Percentiles rank a stretch among this genome's conserved stretches.
These are phyloP conservation scores for Dictyostelium intermedium DNA, from an alignment of 78 protist species.

Conservation along the genomic window DNA sequence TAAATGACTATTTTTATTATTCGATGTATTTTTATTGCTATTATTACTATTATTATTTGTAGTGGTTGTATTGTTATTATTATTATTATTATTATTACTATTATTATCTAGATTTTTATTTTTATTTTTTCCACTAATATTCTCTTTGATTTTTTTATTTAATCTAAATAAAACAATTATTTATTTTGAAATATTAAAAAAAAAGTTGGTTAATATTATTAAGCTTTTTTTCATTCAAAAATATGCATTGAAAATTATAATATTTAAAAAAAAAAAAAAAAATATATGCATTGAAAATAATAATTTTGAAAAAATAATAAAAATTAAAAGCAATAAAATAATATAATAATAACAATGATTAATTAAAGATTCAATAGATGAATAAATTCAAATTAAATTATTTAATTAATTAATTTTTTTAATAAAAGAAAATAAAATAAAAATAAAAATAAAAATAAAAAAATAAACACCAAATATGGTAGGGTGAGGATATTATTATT, in stretches of 20 bases:
- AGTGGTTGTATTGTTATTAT: neutral
- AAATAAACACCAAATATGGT: neutral
- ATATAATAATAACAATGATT: neutral
- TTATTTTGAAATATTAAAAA: neutral
- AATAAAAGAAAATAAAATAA: no score
- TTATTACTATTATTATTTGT: neutral
- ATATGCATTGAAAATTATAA: neutral
- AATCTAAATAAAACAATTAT: neutral
- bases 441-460: no score
- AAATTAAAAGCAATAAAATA: no score
- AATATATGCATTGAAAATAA: neutral
- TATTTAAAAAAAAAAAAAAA: neutral
- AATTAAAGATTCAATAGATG: neutral
- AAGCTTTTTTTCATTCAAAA: neutral
- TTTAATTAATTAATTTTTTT: no score
- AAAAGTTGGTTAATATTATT: neutral
- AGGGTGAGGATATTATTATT: no score
- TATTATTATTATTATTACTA: neutral
- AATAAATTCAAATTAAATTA: no score
- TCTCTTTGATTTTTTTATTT: conserved; percentile 15
- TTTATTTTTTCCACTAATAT: neutral
- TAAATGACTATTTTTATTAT: neutral
- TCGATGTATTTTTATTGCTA: neutral
- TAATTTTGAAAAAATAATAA: no score
- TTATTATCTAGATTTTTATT: neutral